Evolutionary conservation across 2,329 filamentous ascomycete species (phyloP), one percentile per base, ranked within the genome.

Genomic region (Phaeophleospora eucalypticola): DNA sequence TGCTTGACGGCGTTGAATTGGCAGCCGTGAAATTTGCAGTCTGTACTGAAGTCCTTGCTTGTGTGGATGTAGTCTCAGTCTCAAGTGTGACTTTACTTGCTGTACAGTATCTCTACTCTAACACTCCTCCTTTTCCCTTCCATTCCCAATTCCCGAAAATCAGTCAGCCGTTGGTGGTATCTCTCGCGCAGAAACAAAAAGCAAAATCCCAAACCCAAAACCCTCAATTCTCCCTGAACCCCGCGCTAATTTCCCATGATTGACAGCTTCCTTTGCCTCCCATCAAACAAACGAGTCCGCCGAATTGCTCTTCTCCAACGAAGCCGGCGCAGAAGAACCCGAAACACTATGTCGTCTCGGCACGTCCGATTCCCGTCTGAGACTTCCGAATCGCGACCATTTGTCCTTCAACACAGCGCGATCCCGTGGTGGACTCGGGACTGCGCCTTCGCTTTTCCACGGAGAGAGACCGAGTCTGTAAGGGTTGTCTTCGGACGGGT

Each of bases 201-300:
- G 24, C 24, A 29, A 29, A 29, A 29, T 29, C 24, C 7, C 24
- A 29, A 6, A 29, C 24, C 24, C 6, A 29, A n/a, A n/a, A n/a
- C n/a, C n/a, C n/a, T n/a, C n/a, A n/a, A n/a, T n/a, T n/a, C n/a
- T n/a, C n/a, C n/a, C n/a, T n/a, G n/a, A 29, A 29, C 24, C 12
- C 24, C 24, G 24, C 24, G 24, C 24, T 29, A 29, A 29, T 29
- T 29, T 29, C 24, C 3, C 19, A 27, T 24, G 27, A 19, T 19
- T 15, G 39, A 18, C 24, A 32, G 10, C 4, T 10, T 10, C 15
- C 33, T 19, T 15, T 42, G 21, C 20, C n/a, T 4, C 17, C 3
- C 16, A 37, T 41, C 37, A 52, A 2, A 52, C 49, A 15, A 52
- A 52, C 9, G 49, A 52, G 2, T 40, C 43, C 12, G 49, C 49